Conservation (phyloP, 225 moss, liverwort and hornwort genomes). For the Marchantia polymorpha region DNA sequence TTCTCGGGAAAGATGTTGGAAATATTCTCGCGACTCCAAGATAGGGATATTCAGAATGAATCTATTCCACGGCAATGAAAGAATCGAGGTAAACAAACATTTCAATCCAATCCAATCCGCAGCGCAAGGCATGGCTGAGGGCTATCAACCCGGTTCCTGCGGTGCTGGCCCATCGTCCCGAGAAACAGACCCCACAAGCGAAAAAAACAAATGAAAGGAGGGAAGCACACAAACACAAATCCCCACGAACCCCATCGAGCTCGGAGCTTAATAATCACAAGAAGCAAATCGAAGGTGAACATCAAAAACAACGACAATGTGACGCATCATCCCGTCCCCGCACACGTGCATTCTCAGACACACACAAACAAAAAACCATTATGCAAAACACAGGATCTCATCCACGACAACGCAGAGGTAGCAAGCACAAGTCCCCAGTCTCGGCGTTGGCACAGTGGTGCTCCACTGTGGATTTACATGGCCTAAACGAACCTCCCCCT, state of each 20-base stretch:
- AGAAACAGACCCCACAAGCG: conserved; percentile 11
- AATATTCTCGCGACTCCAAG: background rate
- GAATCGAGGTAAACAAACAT: background rate
- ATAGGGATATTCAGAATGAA: background rate
- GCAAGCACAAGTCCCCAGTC: conserved; percentile 9
- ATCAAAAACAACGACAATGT: conserved; percentile 7
- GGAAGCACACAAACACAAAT: conserved; percentile 1
- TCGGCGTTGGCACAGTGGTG: background rate
- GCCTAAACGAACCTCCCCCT: background rate
- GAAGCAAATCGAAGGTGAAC: conserved; percentile 7
- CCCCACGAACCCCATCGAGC: conserved; percentile 7
- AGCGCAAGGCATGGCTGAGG: conserved; percentile 1
- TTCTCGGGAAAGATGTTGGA: background rate
- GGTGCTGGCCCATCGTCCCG: background rate
- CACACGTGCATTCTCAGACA: conserved; percentile 19
- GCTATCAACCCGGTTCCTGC: background rate
- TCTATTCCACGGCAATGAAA: background rate
- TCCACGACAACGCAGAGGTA: conserved; percentile 16
- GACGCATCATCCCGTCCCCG: conserved; percentile 1
- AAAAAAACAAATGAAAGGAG: background rate
- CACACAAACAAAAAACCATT: conserved; percentile 11
- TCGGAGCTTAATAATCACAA: conserved; percentile 8
- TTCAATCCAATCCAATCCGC: conserved; percentile 6
- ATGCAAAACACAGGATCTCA: conserved; percentile 14
- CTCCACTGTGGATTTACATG: conserved; percentile 2